Percentiles rank a stretch among this genome's conserved stretches.
Conservation (phyloP, 2,329 filamentous ascomycete species). For the Apiospora rasikravindrae region DNA sequence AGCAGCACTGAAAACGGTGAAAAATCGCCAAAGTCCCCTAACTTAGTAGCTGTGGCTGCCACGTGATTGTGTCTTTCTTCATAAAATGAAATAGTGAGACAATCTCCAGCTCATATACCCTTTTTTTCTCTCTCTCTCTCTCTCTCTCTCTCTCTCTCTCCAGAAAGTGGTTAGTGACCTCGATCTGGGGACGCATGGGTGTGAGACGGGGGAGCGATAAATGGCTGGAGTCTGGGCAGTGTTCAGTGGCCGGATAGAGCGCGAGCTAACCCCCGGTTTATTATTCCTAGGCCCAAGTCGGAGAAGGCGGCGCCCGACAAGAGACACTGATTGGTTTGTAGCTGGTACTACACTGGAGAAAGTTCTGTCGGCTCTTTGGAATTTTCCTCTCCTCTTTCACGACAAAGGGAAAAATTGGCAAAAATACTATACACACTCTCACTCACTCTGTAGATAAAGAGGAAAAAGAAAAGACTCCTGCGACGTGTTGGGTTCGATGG, state of each 20-base stretch:
- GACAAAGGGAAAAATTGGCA: not conserved
- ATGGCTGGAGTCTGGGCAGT: no score
- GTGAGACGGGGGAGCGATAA: not conserved
- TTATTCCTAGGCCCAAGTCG: constrained; percentile 1
- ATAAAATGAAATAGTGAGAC: constrained; percentile 8
- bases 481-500: not conserved
- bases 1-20: not conserved
- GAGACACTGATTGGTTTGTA: not conserved
- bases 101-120: not conserved
- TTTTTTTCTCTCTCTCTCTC: no score
- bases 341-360: not conserved
- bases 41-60: not conserved
- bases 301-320: constrained; percentile 13
- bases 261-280: constrained; percentile 12
- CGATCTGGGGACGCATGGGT: not conserved
- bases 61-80: not conserved
- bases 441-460: not conserved
- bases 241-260: not conserved
- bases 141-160: not conserved
- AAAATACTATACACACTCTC: not conserved
- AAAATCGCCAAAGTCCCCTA: not conserved
- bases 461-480: not conserved
- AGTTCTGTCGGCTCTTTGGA: not conserved
- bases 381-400: not conserved
- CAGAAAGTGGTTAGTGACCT: not conserved